Evolutionary conservation across 2,329 filamentous ascomycete species (phyloP), one percentile per base, ranked within the genome.

Genomic region (Zasmidium cellare): DNA sequence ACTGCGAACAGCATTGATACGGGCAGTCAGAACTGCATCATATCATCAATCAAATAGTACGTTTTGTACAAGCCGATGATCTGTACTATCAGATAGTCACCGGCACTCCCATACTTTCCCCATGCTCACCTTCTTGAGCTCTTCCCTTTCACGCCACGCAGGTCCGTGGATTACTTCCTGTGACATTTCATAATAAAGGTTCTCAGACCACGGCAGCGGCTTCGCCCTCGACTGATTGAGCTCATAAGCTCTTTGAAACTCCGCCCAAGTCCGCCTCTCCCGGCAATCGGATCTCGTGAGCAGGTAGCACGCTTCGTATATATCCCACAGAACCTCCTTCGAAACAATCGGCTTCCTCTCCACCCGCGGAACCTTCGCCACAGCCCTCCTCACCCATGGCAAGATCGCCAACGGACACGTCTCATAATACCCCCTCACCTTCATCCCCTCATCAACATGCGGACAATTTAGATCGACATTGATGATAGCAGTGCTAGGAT

Each of bases 221-320:
- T 23, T 18, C n/a, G 5, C 28, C 14, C 46, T 51, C 1, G 50
- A 44, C 18, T 38, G 56, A 28, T 54, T 28, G 3, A 54, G 46
- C 38, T 25, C 46, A 51, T 54, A 54, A 20, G 51, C 51, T 38
- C 56, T 18, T 3, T 28, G 18, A 19, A 53, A 53, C 11, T 57
- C 55, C 20, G 35, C 25, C 55, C 49, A 57, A 2, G 38, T 53
- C 11, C 51, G 44, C 31, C 51, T 31, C 9, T 53, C 44, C 16
- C 38, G 51, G n/a, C 16, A 2, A 31, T 53, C 51, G 19, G 50
- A 45, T 11, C 50, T n/a, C n/a, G 25, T 52, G 50, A 52, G 50
- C 35, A 58, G 41, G 52, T 50, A 59, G 46, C 48, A 45, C 12
- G 56, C 47, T 22, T 55, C 46, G 44, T 50, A 55, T 2, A 55